Conservation (phyloP, 192 early-diverging fungal genomes). For the Coemansia sp. region DNA sequence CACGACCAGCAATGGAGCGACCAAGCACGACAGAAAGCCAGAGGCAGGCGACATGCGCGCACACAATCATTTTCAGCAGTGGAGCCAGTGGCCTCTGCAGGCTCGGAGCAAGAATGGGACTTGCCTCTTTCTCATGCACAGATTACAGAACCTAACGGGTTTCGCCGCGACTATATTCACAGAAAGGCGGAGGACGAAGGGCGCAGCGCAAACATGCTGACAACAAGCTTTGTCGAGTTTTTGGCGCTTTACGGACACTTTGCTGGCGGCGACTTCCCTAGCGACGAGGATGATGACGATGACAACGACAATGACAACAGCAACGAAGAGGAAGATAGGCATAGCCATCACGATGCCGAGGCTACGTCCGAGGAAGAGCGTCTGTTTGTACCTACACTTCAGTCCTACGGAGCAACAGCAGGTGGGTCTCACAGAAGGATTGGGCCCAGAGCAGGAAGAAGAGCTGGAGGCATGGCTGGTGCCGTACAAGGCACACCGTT, state of each 20-base stretch:
- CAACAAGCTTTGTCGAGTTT: constrained; percentile 90
- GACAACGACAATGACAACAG: constrained; percentile 19
- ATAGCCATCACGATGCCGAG: neutral
- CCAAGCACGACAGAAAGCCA: constrained; percentile 13
- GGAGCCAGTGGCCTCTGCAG: constrained; percentile 12
- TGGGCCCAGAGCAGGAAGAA: neutral
- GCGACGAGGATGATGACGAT: constrained; percentile 66
- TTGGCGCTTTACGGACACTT: constrained; percentile 88
- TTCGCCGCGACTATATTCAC: constrained; percentile 81
- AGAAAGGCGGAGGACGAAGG: constrained; percentile 68
- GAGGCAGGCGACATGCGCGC: constrained; percentile 16
- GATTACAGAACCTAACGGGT: constrained; percentile 76
- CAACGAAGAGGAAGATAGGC: constrained; percentile 1
- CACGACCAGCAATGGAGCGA: neutral
- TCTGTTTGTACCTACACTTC: constrained; percentile 1
- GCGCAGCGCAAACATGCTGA: constrained; percentile 62
- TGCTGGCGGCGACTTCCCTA: constrained; percentile 86
- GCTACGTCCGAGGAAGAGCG: constrained; percentile 1
- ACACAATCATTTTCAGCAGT: constrained; percentile 22
- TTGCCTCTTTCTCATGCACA: constrained; percentile 48
- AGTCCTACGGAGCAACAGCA: neutral
- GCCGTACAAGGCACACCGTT: neutral
- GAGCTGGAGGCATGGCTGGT: neutral
- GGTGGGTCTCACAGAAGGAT: neutral
- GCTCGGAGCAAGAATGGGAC: constrained; percentile 50